Evolutionary conservation across 176 grass and related monocot genomes (phyloP).

Genomic region (Pontederia crassipes): DNA sequence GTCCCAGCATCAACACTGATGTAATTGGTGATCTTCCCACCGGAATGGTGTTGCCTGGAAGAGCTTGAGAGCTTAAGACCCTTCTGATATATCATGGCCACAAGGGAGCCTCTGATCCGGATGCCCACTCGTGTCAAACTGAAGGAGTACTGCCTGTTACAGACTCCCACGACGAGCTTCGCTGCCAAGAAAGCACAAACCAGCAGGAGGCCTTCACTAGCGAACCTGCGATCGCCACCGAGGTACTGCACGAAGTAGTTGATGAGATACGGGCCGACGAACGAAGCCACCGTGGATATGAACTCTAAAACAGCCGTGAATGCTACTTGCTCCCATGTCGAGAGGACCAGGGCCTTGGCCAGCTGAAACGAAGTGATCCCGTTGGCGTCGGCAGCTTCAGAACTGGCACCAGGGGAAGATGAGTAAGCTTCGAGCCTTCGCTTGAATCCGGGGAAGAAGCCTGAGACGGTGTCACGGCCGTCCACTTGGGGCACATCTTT

Average conservation of each 20-base stretch:
- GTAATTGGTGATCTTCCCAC: constrained; percentile 6
- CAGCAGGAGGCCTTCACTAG: constrained; percentile 2
- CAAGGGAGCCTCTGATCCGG: background rate
- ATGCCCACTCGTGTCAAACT: background rate
- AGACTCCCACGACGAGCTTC: background rate
- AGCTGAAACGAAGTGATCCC: background rate
- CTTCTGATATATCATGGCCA: constrained; percentile 5
- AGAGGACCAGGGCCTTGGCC: constrained; percentile 2
- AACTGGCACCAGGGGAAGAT: background rate
- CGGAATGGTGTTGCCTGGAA: background rate
- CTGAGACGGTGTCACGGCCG: background rate
- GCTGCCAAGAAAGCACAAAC: background rate
- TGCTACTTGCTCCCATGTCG: background rate
- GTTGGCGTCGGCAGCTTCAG: background rate
- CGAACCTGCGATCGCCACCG: background rate
- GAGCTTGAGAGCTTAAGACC: constrained; percentile 6
- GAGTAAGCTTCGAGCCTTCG: background rate
- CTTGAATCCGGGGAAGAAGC: background rate
- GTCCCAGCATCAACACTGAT: constrained; percentile 1
- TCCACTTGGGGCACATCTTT: constrained; percentile 4
- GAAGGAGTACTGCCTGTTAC: background rate
- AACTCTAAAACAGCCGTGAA: background rate
- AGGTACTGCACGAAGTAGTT: constrained; percentile 3
- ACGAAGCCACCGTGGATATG: background rate
- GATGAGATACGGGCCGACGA: constrained; percentile 10